Base-by-base conservation (phyloP, 345 rosid genomes). In the Pelargonium nanum region DNA sequence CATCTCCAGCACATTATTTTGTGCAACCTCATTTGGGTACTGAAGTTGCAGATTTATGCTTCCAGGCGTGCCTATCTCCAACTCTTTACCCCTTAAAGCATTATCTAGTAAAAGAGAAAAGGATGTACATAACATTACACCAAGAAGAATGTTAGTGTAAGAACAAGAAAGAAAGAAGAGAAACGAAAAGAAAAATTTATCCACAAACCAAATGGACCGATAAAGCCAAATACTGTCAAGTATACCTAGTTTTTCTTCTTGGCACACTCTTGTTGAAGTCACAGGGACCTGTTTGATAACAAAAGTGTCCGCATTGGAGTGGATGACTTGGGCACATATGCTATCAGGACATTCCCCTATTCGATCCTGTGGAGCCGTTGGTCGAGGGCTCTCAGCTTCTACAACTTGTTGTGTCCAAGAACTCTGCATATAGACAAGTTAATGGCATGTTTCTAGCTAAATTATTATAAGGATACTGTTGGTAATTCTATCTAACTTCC, bases 251-350 rank as follows among this genome's bases (percentile, higher is more conserved):
- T 62, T 66, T 45, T 77, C 79, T 45, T 66, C 72, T 60, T 55
- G 61, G 50, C 56, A 45, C 66, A 66, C 68, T 45, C 24, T 71
- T 30, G 40, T 53, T 23, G 64, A 63, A 32, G 58, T 58, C 40
- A 55, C 48, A 50, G 68, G 76, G 60, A 66, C 68, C 69, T 56
- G 53, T 63, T 73, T 68, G 68, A 71, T 69, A 53, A 64, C 70
- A 62, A 68, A 68, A 61, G 59, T 40, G 57, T 76, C 81, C 19
- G 65, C 79, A 70, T 74, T 76, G 55, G 81, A 72, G 62, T 78
- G 83, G 45, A 78, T 76, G 34, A 80, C 85, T 71, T 76, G 83
- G 13, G 80, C 85, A 76, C 85, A 74, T 9, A 85, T 83, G 65
- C 88, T 80, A 59, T 80, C 85, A 59, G 69, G 79, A 53, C 76